Evolutionary conservation across 495 filamentous ascomycete species (phyloP).

Genomic region (Hypoxylon trugodes): DNA sequence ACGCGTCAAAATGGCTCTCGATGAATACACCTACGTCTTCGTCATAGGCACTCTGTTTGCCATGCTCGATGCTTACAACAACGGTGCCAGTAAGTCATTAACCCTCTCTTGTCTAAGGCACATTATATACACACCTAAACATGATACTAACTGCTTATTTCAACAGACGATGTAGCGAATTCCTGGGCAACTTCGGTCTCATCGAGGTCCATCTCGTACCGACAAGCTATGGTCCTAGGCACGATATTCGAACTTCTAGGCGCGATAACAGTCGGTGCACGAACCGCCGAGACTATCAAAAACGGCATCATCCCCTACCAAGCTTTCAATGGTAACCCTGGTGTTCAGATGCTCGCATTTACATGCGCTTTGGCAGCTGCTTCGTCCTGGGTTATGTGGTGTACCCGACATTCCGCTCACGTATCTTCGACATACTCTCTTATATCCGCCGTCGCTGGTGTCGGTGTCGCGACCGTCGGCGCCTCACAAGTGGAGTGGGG

Average conservation of each 20-base stretch:
- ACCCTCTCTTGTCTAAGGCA: not conserved
- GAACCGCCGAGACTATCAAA: slow-evolving; percentile 68
- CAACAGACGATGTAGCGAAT: slow-evolving; percentile 75
- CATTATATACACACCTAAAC: not conserved
- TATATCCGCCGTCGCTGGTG: slow-evolving; percentile 68
- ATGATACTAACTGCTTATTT: slow-evolving; percentile 52
- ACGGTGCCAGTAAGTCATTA: slow-evolving; percentile 65
- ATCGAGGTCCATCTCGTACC: slow-evolving; percentile 68
- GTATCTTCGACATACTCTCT: slow-evolving; percentile 73
- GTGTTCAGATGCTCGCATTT: slow-evolving; percentile 69
- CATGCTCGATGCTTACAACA: slow-evolving; percentile 72
- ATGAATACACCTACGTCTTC: slow-evolving; percentile 68
- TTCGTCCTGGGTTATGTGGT: slow-evolving; percentile 63
- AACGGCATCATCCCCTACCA: slow-evolving; percentile 63
- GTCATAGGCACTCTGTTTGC: slow-evolving; percentile 73
- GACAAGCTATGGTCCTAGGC: slow-evolving; percentile 69
- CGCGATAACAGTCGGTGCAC: slow-evolving; percentile 66
- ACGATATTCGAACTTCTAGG: slow-evolving; percentile 68
- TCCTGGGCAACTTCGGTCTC: slow-evolving; percentile 75
- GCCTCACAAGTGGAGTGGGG: slow-evolving; percentile 66
- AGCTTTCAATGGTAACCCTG: slow-evolving; percentile 60
- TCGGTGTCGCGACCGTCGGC: slow-evolving; percentile 68
- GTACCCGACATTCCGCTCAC: slow-evolving; percentile 66
- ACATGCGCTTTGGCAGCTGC: slow-evolving; percentile 65
- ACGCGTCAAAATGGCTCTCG: slow-evolving; percentile 56